Base-by-base conservation (phyloP, 805 yeast species). In the Grigorovia yakushimaensis region DNA sequence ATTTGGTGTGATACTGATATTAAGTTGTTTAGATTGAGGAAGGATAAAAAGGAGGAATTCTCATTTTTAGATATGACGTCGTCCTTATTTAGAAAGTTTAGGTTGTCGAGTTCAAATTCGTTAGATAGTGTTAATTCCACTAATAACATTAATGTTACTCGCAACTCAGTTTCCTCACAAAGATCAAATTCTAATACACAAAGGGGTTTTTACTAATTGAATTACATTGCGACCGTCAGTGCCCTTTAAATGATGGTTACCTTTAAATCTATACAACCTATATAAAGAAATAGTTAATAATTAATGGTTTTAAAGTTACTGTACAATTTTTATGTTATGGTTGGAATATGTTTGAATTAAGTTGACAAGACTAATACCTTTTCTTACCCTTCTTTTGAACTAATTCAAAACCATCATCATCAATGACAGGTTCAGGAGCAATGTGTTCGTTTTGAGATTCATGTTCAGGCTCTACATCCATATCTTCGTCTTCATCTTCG, bases 341-440 rank as follows among this genome's bases (percentile, higher is more conserved):
- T n/a, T n/a, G n/a, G n/a, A n/a, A n/a, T n/a, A n/a, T n/a, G n/a
- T n/a, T n/a, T n/a, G n/a, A n/a, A n/a, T n/a, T n/a, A n/a, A n/a
- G n/a, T n/a, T n/a, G n/a, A n/a, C n/a, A n/a, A n/a, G n/a, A 41
- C 51, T 47, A 62, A 43, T 54, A 46, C 54, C 73, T 66, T 63
- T 75, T 74, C 63, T 74, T 73, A n/a, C 84, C 81, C 59, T 78
- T 81, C 59, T 77, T 81, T 57, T 81, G 88, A 3, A 91, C 97
- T 51, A 88, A 66, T 56, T 88, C 93, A 60, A 91, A 91, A 1
- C 98, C 98, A 61, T 91, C 98, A 33, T 91, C 98, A 61, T 91
- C 98, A 8, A 91, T 74, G 9, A 84, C 61, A 1, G 95, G 95
- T 27, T 65, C 65, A 18, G 66, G 66, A 27, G 10, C 33, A 11